Evolutionary conservation across 352 stramenopile genomes (phyloP).

Genomic region (Pythium dissimile): DNA sequence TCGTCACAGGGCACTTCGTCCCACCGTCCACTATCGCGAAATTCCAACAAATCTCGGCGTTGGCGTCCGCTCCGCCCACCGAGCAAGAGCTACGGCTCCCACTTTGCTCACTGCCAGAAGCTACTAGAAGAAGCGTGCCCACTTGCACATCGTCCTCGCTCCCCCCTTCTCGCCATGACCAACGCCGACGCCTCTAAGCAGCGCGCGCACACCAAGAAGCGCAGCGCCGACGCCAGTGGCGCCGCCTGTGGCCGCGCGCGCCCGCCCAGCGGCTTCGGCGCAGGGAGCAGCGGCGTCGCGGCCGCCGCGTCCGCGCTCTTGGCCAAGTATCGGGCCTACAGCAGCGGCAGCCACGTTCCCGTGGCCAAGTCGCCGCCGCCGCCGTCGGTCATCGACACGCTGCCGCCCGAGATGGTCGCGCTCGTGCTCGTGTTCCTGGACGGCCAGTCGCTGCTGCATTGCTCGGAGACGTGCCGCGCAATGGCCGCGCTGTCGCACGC

Average conservation of each 20-base stretch:
- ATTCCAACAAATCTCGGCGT: conserved; percentile 3
- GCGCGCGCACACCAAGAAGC: conserved; percentile 41
- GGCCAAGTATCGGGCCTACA: conserved; percentile 22
- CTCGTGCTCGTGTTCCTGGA: conserved; percentile 48
- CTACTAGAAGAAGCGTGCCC: no score
- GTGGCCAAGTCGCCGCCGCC: neutral
- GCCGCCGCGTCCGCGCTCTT: conserved; percentile 37
- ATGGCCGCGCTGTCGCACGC: conserved; percentile 51
- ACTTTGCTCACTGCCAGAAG: no score
- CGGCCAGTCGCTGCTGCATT: conserved; percentile 50
- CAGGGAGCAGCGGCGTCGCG: conserved; percentile 13
- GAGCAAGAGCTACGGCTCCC: conserved; percentile 20
- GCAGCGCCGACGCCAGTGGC: conserved; percentile 17
- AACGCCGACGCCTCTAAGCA: conserved; percentile 24
- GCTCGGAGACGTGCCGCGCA: conserved; percentile 37
- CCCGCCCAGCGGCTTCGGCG: conserved; percentile 12
- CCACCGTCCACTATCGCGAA: neutral
- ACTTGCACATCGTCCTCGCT: conserved; percentile 2
- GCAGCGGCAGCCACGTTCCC: neutral
- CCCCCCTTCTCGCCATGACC: conserved; percentile 18
- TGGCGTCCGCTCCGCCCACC: conserved; percentile 10
- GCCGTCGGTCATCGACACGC: conserved; percentile 31
- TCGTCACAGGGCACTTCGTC: no score
- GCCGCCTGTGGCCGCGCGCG: conserved; percentile 15
- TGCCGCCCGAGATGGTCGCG: conserved; percentile 54